These are phyloP conservation scores for Alternaria sp. DNA, from an alignment of 2,329 filamentous ascomycete species.

Conservation along the genomic window DNA sequence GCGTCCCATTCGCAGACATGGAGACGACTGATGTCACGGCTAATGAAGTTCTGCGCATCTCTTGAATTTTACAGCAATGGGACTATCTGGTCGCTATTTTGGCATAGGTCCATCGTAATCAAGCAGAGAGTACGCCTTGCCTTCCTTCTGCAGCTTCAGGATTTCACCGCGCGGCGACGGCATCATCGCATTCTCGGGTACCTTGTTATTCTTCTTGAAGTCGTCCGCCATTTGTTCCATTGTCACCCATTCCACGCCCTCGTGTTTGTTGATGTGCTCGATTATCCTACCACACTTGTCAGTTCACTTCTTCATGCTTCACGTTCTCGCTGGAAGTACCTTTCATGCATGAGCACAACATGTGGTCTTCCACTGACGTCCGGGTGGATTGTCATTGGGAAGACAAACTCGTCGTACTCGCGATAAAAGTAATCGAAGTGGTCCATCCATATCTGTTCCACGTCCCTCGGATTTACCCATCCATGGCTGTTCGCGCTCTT, in stretches of 20 bases:
- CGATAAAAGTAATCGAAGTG: constrained; percentile 77
- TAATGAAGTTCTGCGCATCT: background rate
- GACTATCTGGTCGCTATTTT: background rate
- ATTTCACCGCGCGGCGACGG: constrained; percentile 63
- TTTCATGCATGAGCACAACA: constrained; percentile 75
- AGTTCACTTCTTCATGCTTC: background rate
- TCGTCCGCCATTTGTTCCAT: constrained; percentile 76
- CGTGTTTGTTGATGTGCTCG: constrained; percentile 69
- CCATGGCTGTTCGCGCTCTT: constrained; percentile 69
- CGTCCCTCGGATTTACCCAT: constrained; percentile 62
- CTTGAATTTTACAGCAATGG: background rate
- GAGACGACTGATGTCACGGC: background rate
- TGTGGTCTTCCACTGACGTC: constrained; percentile 70
- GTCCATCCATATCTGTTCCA: constrained; percentile 70
- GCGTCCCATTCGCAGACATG: background rate
- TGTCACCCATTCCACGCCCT: constrained; percentile 70
- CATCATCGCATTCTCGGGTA: constrained; percentile 65
- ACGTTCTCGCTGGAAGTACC: constrained; percentile 49
- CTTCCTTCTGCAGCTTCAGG: constrained; percentile 52
- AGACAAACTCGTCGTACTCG: constrained; percentile 78
- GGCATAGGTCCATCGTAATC: constrained; percentile 28
- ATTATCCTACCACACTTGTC: constrained; percentile 57
- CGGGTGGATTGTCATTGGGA: constrained; percentile 78
- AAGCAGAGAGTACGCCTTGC: constrained; percentile 32
- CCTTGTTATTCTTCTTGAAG: constrained; percentile 70